A percentile compares a stretch with the other conserved stretches of the same genome.
Evolutionary conservation across 345 rosid species (phyloP).

Genomic region (Turritis glabra): DNA sequence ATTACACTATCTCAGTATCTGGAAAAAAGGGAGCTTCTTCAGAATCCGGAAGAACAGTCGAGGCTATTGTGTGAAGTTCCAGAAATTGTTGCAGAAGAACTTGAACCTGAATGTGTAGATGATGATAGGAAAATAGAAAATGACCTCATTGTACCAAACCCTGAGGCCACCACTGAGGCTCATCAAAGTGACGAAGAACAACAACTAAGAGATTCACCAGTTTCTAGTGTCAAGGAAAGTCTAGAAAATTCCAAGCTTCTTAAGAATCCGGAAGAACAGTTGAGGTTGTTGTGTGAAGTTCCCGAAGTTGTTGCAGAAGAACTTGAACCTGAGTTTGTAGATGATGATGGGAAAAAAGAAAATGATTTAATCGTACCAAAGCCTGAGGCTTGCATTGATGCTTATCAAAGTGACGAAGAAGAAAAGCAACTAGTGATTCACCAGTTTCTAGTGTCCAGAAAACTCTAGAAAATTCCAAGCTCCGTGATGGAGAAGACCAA

Average conservation of each 20-base stretch:
- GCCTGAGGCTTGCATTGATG: neutral
- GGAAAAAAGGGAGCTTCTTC: slow-evolving; percentile 64
- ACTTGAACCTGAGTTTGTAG: slow-evolving; percentile 42
- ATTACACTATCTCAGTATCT: slow-evolving; percentile 62
- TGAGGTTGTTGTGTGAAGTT: slow-evolving; percentile 55
- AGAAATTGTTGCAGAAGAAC: slow-evolving; percentile 57
- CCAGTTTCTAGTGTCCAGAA: slow-evolving; percentile 7
- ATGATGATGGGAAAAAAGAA: slow-evolving; percentile 30
- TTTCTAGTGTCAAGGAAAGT: neutral
- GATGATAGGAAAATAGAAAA: slow-evolving; percentile 25
- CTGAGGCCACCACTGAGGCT: neutral
- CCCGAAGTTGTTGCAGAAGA: slow-evolving; percentile 67
- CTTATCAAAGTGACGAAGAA: slow-evolving; percentile 13
- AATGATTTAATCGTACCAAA: slow-evolving; percentile 4
- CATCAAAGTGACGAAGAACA: slow-evolving; percentile 14
- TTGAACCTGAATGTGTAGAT: slow-evolving; percentile 45
- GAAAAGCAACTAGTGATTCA: slow-evolving; percentile 7
- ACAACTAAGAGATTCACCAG: slow-evolving; percentile 11
- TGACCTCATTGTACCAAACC: slow-evolving; percentile 1
- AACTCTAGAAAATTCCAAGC: neutral
- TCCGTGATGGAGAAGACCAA: slow-evolving; percentile 11
- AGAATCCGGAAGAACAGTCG: slow-evolving; percentile 55
- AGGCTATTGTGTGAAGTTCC: slow-evolving; percentile 67
- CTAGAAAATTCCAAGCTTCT: slow-evolving; percentile 42
- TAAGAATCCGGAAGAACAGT: slow-evolving; percentile 55